Percentiles rank a stretch among this genome's conserved stretches.
Conservation (phyloP, 352 stramenopile species). For the Globisporangium uncinulatum region DNA sequence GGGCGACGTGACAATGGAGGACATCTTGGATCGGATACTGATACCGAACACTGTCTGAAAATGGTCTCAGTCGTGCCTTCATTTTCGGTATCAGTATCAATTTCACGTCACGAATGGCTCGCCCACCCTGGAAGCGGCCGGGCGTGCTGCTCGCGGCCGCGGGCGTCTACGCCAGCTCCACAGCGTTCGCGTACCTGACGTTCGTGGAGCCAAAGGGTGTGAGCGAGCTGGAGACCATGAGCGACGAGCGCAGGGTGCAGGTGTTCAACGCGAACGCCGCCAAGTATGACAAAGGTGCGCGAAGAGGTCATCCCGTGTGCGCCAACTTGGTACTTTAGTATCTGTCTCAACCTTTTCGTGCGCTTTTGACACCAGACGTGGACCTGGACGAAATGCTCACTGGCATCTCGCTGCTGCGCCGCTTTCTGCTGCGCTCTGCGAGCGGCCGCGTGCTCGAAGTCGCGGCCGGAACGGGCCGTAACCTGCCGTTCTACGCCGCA, state of each 20-base stretch:
- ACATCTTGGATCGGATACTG: background rate
- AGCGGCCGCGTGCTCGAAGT: slow-evolving; percentile 89
- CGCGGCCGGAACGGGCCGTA: slow-evolving; percentile 92
- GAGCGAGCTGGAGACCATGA: slow-evolving; percentile 22
- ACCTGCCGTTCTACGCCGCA: slow-evolving; percentile 86
- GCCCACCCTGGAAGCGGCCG: slow-evolving; percentile 34
- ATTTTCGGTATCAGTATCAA: background rate
- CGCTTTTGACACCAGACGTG: slow-evolving; percentile 33
- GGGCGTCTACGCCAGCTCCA: slow-evolving; percentile 48
- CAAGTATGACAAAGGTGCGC: slow-evolving; percentile 62
- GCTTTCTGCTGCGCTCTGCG: slow-evolving; percentile 68
- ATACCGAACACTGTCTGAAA: background rate
- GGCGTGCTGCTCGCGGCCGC: slow-evolving; percentile 48
- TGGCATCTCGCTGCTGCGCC: slow-evolving; percentile 75
- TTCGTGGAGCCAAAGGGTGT: slow-evolving; percentile 58
- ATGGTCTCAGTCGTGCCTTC: background rate
- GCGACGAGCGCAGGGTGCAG: slow-evolving; percentile 41
- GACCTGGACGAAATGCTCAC: slow-evolving; percentile 73
- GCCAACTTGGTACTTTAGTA: background rate
- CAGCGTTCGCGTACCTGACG: slow-evolving; percentile 58
- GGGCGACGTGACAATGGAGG: background rate
- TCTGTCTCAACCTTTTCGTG: too few relatives aligned
- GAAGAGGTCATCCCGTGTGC: background rate
- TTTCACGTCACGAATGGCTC: slow-evolving; percentile 13
- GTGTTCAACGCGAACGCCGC: slow-evolving; percentile 70